These are phyloP conservation scores for Coniochaeta sp. DNA, from an alignment of 2,329 filamentous ascomycete genomes.

Conservation along the genomic window DNA sequence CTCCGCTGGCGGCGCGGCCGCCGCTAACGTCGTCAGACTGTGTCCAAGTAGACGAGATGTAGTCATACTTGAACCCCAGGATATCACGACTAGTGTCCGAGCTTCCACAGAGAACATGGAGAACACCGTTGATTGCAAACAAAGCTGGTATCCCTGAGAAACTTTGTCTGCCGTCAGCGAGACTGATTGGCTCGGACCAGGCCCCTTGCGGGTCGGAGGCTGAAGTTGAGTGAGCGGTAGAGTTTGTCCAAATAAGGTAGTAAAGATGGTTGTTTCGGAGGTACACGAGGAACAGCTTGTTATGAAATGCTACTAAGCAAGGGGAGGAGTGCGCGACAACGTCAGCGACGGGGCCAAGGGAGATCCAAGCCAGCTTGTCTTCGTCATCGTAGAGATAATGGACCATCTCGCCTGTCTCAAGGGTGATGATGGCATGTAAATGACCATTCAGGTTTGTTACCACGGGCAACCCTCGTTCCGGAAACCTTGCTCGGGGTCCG, in stretches of 20 bases:
- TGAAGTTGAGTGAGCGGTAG: conserved; percentile 18
- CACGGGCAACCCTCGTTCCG: conserved; percentile 21
- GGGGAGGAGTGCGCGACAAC: conserved; percentile 16
- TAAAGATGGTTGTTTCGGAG: conserved; percentile 18
- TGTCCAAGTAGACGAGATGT: conserved; percentile 18
- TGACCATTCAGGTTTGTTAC: conserved; percentile 23
- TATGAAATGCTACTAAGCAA: conserved; percentile 24
- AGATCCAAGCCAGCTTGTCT: conserved; percentile 15
- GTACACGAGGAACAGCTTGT: conserved; percentile 24
- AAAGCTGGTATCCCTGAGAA: conserved; percentile 25
- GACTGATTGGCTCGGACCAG: conserved; percentile 7
- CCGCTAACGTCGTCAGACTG: conserved; percentile 23
- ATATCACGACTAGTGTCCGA: conserved; percentile 18
- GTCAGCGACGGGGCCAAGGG: conserved; percentile 14
- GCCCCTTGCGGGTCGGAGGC: conserved; percentile 13
- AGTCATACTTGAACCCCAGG: conserved; percentile 21
- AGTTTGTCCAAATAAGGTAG: conserved; percentile 9
- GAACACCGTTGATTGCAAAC: conserved; percentile 20
- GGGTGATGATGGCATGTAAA: conserved; percentile 23
- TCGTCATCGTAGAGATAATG: conserved; percentile 24
- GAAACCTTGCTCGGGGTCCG: conserved; percentile 16
- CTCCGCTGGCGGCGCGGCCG: conserved; percentile 21
- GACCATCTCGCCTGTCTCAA: conserved; percentile 17
- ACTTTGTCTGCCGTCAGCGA: conserved; percentile 3
- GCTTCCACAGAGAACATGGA: conserved; percentile 22